phyloP scores from a whole-genome alignment of 148 eudicot species.

The Dysphania ambrosioides region DNA sequence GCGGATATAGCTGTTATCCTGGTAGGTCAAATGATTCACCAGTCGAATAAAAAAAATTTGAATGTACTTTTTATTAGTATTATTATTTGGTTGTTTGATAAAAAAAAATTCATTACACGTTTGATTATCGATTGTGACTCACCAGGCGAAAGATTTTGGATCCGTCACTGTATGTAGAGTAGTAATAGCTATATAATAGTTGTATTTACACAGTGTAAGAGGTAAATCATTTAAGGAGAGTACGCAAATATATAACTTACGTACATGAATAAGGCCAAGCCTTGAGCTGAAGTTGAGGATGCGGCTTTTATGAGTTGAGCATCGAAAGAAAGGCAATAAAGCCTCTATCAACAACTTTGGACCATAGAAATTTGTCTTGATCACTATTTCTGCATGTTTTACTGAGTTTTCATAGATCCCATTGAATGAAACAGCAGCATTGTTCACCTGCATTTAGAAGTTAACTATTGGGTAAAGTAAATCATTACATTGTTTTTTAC shows the following conservation, averaged over 20 bases:
- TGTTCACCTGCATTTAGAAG: constrained; percentile 52
- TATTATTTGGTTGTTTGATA: too few species aligned
- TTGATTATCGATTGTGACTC: too few species aligned
- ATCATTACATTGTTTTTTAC: too few species aligned
- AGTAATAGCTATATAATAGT: too few species aligned
- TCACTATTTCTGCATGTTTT: constrained; percentile 61
- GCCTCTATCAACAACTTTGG: constrained; percentile 63
- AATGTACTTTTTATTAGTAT: too few species aligned
- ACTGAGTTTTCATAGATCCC: constrained; percentile 59
- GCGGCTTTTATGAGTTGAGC: constrained; percentile 45
- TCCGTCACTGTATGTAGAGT: too few species aligned
- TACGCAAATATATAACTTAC: neutral
- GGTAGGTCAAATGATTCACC: too few species aligned
- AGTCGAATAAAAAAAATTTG: too few species aligned
- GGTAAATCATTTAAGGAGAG: neutral
- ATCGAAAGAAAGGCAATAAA: constrained; percentile 59
- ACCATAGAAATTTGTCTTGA: constrained; percentile 70
- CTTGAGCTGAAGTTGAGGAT: constrained; percentile 78
- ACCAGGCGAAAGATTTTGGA: too few species aligned
- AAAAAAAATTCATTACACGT: too few species aligned
- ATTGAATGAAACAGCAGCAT: constrained; percentile 85
- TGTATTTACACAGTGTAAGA: too few species aligned
- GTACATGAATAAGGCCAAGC: constrained; percentile 64
- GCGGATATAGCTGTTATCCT: too few species aligned
- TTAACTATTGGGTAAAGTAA: neutral